Base-by-base conservation (phyloP, 306 rosid species). In the Castanopsis chinensis region DNA sequence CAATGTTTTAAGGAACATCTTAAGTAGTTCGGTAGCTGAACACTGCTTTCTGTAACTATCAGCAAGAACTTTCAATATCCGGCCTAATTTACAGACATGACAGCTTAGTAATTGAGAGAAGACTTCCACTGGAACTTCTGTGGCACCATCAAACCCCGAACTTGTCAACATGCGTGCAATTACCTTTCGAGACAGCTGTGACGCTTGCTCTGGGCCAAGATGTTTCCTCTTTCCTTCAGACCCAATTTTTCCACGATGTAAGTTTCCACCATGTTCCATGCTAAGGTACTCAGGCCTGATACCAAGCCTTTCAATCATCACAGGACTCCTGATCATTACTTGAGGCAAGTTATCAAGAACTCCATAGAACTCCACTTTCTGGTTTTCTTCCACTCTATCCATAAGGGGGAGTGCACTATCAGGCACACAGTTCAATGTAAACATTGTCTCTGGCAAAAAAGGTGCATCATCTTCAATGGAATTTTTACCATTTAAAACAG, bases 21-120 rank as follows among this genome's bases (percentile, higher is more conserved):
- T 95, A 27, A 95, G 85, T 79, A 92, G 88, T 57, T 92, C 97
- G 60, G 88, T 81, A 30, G 97, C 97, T 1, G 98, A 88, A 78
- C 94, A 91, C 86, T 92, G 97, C 73, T 91, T 91, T 78, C 85
- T 88, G 86, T 95, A 95, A 83, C 89, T 87, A 84, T 95, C 99
- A 64, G 94, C 55, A 79, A 95, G 97, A 51, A 95, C 81, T 88
- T 81, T 92, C 82, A 92, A 87, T 55, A 53, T 90, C 45, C 82
- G 86, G 55, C 99, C 99, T 45, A 95, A 87, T 74, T 95, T 87
- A 75, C 71, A 19, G 23, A 92, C 82, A 72, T 85, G 97, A 72
- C 90, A 83, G 75, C 87, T 83, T 86, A 95, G 76, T 43, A 92
- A 80, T 82, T 95, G 92, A 77, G 99, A 84, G 75, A 95, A 95